A percentile compares a stretch with the other conserved stretches of the same genome.
phyloP scores from a whole-genome alignment of 805 yeast species.

The Yarrowia sp. region DNA sequence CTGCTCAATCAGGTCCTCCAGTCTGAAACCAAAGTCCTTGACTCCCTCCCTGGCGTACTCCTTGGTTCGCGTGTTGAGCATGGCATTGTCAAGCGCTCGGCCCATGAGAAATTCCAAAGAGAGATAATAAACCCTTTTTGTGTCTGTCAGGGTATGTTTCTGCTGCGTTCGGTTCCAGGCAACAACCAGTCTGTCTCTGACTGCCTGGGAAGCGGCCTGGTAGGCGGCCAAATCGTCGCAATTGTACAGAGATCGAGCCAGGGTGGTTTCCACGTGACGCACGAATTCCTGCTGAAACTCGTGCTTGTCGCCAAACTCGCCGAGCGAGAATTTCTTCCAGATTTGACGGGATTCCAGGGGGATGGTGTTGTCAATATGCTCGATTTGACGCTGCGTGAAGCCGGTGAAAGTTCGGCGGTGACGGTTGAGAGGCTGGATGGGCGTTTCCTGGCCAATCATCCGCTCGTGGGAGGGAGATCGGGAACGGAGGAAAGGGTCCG shows the following conservation, averaged over 20 bases:
- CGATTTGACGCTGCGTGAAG: constrained; percentile 87
- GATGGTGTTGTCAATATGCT: constrained; percentile 78
- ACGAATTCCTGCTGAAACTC: constrained; percentile 74
- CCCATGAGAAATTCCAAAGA: constrained; percentile 94
- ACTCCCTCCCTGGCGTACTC: constrained; percentile 62
- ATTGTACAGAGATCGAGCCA: constrained; percentile 91
- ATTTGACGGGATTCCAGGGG: constrained; percentile 77
- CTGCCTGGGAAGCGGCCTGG: constrained; percentile 81
- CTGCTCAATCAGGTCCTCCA: constrained; percentile 82
- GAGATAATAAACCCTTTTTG: constrained; percentile 84
- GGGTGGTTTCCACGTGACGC: constrained; percentile 85
- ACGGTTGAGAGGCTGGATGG: constrained; percentile 39
- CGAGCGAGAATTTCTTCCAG: constrained; percentile 75
- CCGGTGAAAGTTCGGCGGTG: constrained; percentile 79
- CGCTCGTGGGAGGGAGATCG: constrained; percentile 24
- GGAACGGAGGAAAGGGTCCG: constrained; percentile 27
- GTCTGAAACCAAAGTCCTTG: constrained; percentile 79
- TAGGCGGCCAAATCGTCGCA: constrained; percentile 93
- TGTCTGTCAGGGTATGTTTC: constrained; percentile 79
- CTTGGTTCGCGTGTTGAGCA: constrained; percentile 78
- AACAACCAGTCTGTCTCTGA: constrained; percentile 78
- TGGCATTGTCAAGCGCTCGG: constrained; percentile 91
- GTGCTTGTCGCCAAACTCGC: constrained; percentile 58
- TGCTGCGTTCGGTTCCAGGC: constrained; percentile 96
- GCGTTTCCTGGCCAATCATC: constrained; percentile 7